Evolutionary conservation across 192 early-diverging fungal species (phyloP).

Genomic region (Coemansia sp.): DNA sequence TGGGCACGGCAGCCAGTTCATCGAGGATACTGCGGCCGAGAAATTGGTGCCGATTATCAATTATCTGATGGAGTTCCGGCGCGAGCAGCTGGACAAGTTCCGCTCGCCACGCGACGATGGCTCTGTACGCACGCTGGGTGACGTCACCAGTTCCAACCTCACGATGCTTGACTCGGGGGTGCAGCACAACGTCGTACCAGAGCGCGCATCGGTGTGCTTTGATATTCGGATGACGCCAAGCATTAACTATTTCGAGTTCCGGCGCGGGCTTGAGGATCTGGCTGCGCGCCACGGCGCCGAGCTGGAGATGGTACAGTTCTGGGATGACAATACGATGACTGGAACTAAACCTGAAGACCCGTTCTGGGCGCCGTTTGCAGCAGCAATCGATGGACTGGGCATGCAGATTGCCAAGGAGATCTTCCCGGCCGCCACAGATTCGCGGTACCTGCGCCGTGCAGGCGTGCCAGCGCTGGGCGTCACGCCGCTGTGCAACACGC

Average conservation of each 20-base stretch:
- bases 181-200: slow-evolving; percentile 82
- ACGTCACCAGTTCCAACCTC: slow-evolving; percentile 80
- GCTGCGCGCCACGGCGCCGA: slow-evolving; percentile 53
- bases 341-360: slow-evolving; percentile 58
- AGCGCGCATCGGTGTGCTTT: slow-evolving; percentile 63
- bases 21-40: slow-evolving; percentile 66
- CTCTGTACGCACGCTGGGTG: slow-evolving; percentile 57
- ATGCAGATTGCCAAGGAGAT: slow-evolving; percentile 68
- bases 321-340: slow-evolving; percentile 58
- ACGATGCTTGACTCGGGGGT: slow-evolving; percentile 72
- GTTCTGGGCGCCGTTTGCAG: slow-evolving; percentile 68
- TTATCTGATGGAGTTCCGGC: slow-evolving; percentile 69
- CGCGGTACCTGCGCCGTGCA: slow-evolving; percentile 70
- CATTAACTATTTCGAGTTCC: slow-evolving; percentile 65
- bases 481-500: slow-evolving; percentile 76
- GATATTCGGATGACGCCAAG: slow-evolving; percentile 77
- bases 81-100: slow-evolving; percentile 61
- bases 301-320: slow-evolving; percentile 66
- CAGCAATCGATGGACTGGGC: slow-evolving; percentile 56
- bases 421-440: slow-evolving; percentile 85
- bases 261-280: slow-evolving; percentile 30
- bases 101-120: slow-evolving; percentile 59
- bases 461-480: slow-evolving; percentile 82
- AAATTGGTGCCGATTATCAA: slow-evolving; percentile 70
- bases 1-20: slow-evolving; percentile 85